A percentile compares a stretch with the other conserved stretches of the same genome.
phyloP scores from a whole-genome alignment of 1,284 basidiomycete species.

The Sanghuangporus baumii region DNA sequence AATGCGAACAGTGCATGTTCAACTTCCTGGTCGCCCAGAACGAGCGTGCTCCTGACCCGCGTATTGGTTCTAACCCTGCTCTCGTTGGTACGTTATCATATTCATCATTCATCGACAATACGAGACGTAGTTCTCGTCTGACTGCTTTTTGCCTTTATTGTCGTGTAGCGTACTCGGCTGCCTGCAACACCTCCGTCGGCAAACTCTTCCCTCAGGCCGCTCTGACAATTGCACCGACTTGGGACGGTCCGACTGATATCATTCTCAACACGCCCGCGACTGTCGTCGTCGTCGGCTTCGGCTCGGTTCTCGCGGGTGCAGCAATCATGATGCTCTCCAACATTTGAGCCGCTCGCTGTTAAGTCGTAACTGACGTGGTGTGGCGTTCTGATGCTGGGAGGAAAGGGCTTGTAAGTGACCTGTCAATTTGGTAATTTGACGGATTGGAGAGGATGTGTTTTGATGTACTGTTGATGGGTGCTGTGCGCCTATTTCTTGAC shows the following conservation, averaged over 20 bases:
- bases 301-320: conserved; percentile 39
- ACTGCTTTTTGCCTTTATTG: not conserved
- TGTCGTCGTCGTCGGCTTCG: conserved; percentile 42
- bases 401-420: not conserved
- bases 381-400: not conserved
- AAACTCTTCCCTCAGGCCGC: conserved; percentile 33
- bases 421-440: not conserved
- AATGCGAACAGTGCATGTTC: conserved; percentile 64
- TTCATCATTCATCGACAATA: conserved; percentile 1
- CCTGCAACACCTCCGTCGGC: conserved; percentile 31
- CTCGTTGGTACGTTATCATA: conserved; percentile 38
- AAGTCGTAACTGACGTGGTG: not conserved
- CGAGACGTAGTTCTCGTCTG: not conserved
- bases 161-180: conserved; percentile 41
- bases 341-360: conserved; percentile 25
- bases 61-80: conserved; percentile 49
- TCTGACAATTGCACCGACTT: conserved; percentile 41
- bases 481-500: not conserved
- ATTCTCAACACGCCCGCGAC: conserved; percentile 38
- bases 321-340: conserved; percentile 46
- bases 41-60: conserved; percentile 39
- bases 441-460: not conserved
- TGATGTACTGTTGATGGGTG: not conserved
- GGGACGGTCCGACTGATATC: conserved; percentile 54
- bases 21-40: conserved; percentile 45